Conservation (phyloP, 192 early-diverging fungal genomes). For the Coemansia sp. region DNA sequence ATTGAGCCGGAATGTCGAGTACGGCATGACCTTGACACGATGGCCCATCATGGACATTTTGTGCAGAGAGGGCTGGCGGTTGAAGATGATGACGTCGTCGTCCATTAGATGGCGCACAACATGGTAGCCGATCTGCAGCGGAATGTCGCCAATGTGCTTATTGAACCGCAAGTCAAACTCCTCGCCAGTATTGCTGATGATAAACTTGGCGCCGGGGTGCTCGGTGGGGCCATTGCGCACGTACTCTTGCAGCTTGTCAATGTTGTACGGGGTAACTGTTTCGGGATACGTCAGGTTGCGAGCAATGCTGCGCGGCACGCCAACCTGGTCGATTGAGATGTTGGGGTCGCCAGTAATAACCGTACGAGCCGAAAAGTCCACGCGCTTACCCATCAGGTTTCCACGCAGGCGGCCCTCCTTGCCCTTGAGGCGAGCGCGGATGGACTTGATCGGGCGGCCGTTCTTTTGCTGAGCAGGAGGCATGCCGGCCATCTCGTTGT, state of each 20-base stretch:
- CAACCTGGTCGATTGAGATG: constrained; percentile 96
- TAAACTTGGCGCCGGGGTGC: constrained; percentile 97
- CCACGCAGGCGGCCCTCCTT: constrained; percentile 98
- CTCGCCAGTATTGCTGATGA: constrained; percentile 91
- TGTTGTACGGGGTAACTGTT: constrained; percentile 95
- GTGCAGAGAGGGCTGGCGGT: constrained; percentile 97
- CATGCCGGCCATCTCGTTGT: constrained; percentile 92
- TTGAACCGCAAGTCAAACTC: constrained; percentile 87
- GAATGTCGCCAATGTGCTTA: constrained; percentile 76
- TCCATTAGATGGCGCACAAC: constrained; percentile 95
- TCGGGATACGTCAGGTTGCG: constrained; percentile 97
- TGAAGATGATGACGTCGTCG: constrained; percentile 97
- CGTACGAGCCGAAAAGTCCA: constrained; percentile 98
- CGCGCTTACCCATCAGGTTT: constrained; percentile 99
- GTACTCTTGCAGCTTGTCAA: constrained; percentile 79
- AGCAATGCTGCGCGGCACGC: constrained; percentile 96
- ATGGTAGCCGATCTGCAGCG: constrained; percentile 85
- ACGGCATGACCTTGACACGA: constrained; percentile 94
- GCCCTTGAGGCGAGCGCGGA: constrained; percentile 95
- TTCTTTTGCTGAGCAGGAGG: constrained; percentile 89
- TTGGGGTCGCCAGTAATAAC: constrained; percentile 99
- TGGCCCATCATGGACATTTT: constrained; percentile 99
- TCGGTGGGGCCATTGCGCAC: constrained; percentile 88
- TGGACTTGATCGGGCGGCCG: constrained; percentile 92
- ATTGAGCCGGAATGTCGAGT: constrained; percentile 97